phyloP scores from a whole-genome alignment of 2,329 filamentous ascomycete genomes.

The Metarhizium rileyi region DNA sequence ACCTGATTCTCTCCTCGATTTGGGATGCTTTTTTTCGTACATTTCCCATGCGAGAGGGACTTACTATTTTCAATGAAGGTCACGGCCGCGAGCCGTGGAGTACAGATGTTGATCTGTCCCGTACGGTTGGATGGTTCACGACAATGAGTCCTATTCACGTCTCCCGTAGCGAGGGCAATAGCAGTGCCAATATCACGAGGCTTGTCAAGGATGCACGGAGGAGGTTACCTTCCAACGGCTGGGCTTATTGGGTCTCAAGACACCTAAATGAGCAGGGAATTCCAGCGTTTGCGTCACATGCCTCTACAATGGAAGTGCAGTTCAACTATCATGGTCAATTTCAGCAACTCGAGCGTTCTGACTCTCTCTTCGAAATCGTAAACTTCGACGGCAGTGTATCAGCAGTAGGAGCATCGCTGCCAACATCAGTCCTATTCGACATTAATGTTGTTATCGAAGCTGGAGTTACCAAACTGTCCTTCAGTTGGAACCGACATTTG shows the following conservation, averaged over 20 bases:
- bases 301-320: slow-evolving; percentile 4
- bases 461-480: slow-evolving; percentile 1
- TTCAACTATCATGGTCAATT: slow-evolving; percentile 10
- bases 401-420: not conserved
- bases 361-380: slow-evolving; percentile 9
- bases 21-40: slow-evolving; percentile 16
- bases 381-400: slow-evolving; percentile 7
- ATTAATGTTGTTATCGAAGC: slow-evolving; percentile 1
- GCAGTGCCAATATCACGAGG: not conserved
- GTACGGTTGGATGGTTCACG: slow-evolving; percentile 22
- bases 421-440: slow-evolving; percentile 3
- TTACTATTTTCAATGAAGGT: slow-evolving; percentile 16
- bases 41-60: slow-evolving; percentile 18
- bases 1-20: slow-evolving; percentile 21
- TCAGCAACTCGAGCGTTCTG: slow-evolving; percentile 9
- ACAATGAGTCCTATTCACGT: slow-evolving; percentile 20
- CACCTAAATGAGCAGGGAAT: not conserved
- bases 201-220: slow-evolving; percentile 1
- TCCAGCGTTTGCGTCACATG: slow-evolving; percentile 1
- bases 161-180: not conserved
- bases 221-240: slow-evolving; percentile 1
- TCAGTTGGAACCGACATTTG: slow-evolving; percentile 2
- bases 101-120: not conserved
- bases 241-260: slow-evolving; percentile 2
- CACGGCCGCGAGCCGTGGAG: not conserved